Evolutionary conservation across 306 rosid species (phyloP), one percentile per base, ranked within the genome.

Genomic region (Sechiopsis laciniata): DNA sequence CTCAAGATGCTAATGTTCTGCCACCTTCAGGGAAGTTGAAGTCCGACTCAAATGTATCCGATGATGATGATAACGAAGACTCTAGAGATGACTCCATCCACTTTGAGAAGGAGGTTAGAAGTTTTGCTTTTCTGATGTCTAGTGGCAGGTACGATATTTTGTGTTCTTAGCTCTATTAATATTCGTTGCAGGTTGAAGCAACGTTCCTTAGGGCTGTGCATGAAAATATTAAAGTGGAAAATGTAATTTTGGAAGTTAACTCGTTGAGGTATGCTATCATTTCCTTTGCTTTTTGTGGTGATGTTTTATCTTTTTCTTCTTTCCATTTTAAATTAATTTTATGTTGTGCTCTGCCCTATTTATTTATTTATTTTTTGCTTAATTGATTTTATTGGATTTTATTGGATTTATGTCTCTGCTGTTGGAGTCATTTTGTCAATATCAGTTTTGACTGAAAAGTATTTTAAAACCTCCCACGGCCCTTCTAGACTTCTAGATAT

Each of bases 151-250:
- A 51, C 37, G 7, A 3, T 51, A 42, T 70, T 50, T 26, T 51
- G 57, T 7, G 3, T 70, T 20, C 45, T 67, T 70, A 51, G 51
- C 74, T 70, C 24, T 24, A 15, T 14, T 68, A 68, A 8, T 77
- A 60, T 50, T 65, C 55, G 14, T 74, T 86, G 78, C 92, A 95
- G 99, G 97, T 91, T 72, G 97, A 95, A 85, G 95, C 92, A 63
- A 95, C 99, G 55, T 95, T 95, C 76, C 85, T 86, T 56, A 85
- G 99, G 84, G 97, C 88, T 72, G 99, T 86, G 77, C 84, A 89
- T 22, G 99, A 95, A 83, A 91, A 88, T 86, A 88, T 95, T 74
- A 37, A 87, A 76, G 96, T 84, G 21, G 87, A 77, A 60, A 79
- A 87, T 81, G 83, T 91, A 78, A 79, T 88, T 71, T 83, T 95